phyloP scores from a whole-genome alignment of 2,329 filamentous ascomycete species.

The Arthroderma uncinatum region DNA sequence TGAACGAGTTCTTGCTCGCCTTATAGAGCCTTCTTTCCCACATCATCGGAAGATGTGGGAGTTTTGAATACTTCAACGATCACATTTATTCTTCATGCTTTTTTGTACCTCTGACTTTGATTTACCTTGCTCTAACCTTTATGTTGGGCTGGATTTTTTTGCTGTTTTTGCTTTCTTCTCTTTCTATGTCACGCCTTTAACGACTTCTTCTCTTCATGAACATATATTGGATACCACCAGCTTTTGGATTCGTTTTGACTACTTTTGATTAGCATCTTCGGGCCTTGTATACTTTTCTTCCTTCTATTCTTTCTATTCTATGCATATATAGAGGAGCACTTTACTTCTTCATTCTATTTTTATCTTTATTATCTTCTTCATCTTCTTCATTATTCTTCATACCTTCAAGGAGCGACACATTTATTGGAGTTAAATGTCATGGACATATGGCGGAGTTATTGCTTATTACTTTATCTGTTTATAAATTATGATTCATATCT shows the following conservation, averaged over 20 bases:
- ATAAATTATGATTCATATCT: neutral
- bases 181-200: conserved; percentile 1
- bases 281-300: neutral
- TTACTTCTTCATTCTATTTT: neutral
- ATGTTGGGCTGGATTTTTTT: neutral
- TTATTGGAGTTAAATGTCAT: neutral
- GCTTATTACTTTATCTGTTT: neutral
- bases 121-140: neutral
- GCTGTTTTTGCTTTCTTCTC: neutral
- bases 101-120: neutral
- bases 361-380: neutral
- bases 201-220: conserved; percentile 6
- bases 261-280: neutral
- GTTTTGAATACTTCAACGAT: conserved; percentile 16
- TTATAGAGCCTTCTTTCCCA: conserved; percentile 17
- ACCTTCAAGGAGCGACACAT: neutral
- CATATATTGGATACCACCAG: neutral
- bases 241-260: neutral
- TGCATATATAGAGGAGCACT: conserved; percentile 4
- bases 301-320: neutral
- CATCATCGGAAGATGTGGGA: conserved; percentile 21
- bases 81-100: neutral
- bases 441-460: neutral
- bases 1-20: conserved; percentile 23
- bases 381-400: neutral